Percentiles rank a stretch among this genome's conserved stretches.
Evolutionary conservation across 495 filamentous ascomycete species (phyloP).

Genomic region (Chaetomidium leptoderma): DNA sequence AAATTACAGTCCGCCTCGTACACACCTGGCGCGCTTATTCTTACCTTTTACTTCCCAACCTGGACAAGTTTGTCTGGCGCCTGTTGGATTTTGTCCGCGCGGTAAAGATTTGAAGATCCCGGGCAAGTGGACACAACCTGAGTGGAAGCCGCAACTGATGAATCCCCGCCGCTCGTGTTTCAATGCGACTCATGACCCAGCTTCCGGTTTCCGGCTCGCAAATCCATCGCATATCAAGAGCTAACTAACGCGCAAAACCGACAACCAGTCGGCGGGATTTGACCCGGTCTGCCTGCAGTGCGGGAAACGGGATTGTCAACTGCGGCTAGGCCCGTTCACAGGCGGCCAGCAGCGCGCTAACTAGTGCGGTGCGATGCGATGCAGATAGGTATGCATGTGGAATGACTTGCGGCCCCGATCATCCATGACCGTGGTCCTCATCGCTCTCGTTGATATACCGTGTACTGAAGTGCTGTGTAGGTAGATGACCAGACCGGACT

Average conservation of each 20-base stretch:
- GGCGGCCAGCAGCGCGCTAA: neutral
- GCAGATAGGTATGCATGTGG: neutral
- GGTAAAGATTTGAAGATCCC: neutral
- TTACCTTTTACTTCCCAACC: neutral
- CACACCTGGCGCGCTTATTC: no score
- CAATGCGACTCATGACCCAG: conserved; percentile 9
- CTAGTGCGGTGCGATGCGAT: neutral
- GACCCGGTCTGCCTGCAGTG: neutral
- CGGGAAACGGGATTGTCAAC: neutral
- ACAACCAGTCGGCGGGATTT: neutral
- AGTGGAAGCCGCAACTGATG: no score
- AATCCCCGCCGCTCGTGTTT: conserved; percentile 10
- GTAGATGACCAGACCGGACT: no score
- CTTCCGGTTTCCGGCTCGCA: neutral
- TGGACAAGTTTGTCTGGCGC: neutral
- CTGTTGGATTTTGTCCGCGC: neutral
- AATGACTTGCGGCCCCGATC: no score
- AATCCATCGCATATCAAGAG: neutral
- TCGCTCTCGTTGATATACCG: no score
- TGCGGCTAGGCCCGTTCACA: neutral
- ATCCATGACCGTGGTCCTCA: no score
- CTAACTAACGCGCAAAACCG: neutral
- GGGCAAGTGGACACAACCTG: no score
- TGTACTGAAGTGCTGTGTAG: no score
- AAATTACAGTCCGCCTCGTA: neutral